A percentile compares a stretch with the other conserved stretches of the same genome.
Conservation (phyloP, 1,284 basidiomycete species). For the Puccinia coronata region DNA sequence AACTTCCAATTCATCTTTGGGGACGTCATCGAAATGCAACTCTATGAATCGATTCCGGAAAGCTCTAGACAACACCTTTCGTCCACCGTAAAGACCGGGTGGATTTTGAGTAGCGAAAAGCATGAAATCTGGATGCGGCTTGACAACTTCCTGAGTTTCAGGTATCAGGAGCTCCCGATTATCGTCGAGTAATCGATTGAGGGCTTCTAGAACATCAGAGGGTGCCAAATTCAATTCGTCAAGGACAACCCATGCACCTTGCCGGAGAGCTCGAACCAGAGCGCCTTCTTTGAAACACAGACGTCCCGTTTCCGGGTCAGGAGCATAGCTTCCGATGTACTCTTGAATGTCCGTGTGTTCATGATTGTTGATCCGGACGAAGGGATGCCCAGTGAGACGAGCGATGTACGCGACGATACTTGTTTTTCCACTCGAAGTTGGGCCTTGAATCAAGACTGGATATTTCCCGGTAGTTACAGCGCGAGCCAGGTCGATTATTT, state of each 20-base stretch:
- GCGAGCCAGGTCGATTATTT: conserved; percentile 86
- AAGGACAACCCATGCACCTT: conserved; percentile 96
- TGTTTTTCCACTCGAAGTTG: conserved; percentile 96
- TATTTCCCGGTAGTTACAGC: conserved; percentile 86
- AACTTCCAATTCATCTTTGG: conserved; percentile 85
- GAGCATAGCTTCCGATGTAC: conserved; percentile 94
- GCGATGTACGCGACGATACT: conserved; percentile 96
- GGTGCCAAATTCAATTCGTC: conserved; percentile 98
- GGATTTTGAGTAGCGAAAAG: conserved; percentile 99
- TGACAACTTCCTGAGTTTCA: conserved; percentile 92
- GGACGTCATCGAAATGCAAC: conserved; percentile 96
- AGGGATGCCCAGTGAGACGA: conserved; percentile 85
- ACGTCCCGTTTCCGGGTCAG: conserved; percentile 86
- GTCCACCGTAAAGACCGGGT: conserved; percentile 92
- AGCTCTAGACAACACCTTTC: conserved; percentile 91
- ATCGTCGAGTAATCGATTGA: conserved; percentile 94
- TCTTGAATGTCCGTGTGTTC: conserved; percentile 99
- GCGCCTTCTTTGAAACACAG: conserved; percentile 92
- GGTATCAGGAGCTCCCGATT: conserved; percentile 95
- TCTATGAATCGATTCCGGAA: conserved; percentile 99
- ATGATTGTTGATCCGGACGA: conserved; percentile 99
- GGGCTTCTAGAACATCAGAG: conserved; percentile 94
- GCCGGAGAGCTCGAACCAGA: conserved; percentile 84
- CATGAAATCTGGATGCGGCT: conserved; percentile 94
- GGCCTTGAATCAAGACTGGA: conserved; percentile 95